Conservation (phyloP, 2,329 filamentous ascomycete species). For the Claviceps cyperi region DNA sequence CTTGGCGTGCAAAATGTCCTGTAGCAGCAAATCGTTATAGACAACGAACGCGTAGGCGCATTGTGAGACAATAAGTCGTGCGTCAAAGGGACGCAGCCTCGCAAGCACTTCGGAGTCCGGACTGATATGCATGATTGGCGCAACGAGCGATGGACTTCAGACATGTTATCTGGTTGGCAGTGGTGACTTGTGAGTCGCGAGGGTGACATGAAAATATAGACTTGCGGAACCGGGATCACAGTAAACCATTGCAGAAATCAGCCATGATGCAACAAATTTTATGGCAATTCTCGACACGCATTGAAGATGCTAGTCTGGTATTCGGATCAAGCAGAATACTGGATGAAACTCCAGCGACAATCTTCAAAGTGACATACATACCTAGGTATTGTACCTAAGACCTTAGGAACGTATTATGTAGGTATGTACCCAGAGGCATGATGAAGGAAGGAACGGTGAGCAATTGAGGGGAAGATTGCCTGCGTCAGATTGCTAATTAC, state of each 20-base stretch:
- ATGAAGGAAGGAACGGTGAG: not conserved
- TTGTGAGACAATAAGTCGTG: not conserved
- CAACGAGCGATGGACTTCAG: not conserved
- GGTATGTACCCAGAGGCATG: too few relatives aligned
- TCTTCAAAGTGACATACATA: too few relatives aligned
- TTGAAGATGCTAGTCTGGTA: too few relatives aligned
- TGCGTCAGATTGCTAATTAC: slow-evolving; percentile 16
- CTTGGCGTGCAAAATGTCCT: not conserved
- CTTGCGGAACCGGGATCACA: too few relatives aligned
- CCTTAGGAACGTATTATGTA: not conserved
- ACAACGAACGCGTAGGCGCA: not conserved
- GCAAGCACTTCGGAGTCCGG: not conserved
- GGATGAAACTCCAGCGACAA: not conserved
- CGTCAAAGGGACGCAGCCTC: not conserved
- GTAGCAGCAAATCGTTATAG: not conserved
- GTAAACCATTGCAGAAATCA: too few relatives aligned
- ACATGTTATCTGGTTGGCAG: too few relatives aligned
- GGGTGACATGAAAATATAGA: too few relatives aligned
- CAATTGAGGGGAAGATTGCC: not conserved
- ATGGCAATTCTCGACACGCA: too few relatives aligned
- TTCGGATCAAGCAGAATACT: too few relatives aligned
- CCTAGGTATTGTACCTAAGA: not conserved
- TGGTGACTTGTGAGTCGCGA: too few relatives aligned
- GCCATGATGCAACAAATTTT: too few relatives aligned
- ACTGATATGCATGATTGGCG: not conserved